Percentiles rank a stretch among this genome's conserved stretches.
Evolutionary conservation across 441 rosid species (phyloP).

Genomic region (Jatropha podagrica): DNA sequence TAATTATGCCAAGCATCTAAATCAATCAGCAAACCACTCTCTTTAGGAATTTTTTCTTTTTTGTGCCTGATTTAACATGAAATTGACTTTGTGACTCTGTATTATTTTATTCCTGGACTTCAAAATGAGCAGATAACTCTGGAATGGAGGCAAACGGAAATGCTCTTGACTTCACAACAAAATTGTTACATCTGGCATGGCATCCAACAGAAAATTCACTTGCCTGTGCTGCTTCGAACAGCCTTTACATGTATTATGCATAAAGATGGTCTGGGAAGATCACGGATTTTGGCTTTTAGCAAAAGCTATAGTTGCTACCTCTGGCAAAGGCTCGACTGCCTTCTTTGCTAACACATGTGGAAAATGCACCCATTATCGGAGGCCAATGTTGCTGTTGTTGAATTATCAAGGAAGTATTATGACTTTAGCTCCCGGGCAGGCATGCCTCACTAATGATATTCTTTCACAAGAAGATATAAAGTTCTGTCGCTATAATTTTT

Average conservation of each 20-base stretch:
- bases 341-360: conserved; percentile 14
- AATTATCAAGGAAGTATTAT: conserved; percentile 19
- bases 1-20: not conserved
- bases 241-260: conserved; percentile 94
- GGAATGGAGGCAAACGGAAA: conserved; percentile 78
- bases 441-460: conserved; percentile 39
- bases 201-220: conserved; percentile 85
- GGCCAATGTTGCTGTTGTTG: conserved; percentile 8
- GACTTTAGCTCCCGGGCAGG: conserved; percentile 24
- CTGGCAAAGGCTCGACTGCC: conserved; percentile 13
- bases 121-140: conserved; percentile 51
- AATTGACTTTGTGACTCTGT: not conserved
- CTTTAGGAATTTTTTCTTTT: not conserved
- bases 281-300: conserved; percentile 15
- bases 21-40: not conserved
- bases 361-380: conserved; percentile 16
- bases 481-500: conserved; percentile 25
- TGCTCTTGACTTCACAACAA: conserved; percentile 71
- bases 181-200: conserved; percentile 92
- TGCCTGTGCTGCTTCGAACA: conserved; percentile 93
- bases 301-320: conserved; percentile 14
- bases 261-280: conserved; percentile 35
- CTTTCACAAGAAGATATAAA: conserved; percentile 37
- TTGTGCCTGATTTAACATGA: not conserved
- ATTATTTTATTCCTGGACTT: not conserved